A percentile compares a stretch with the other conserved stretches of the same genome.
Evolutionary conservation across 2,329 filamentous ascomycete genomes (phyloP).

Genomic region (Tolypocladium sp.): DNA sequence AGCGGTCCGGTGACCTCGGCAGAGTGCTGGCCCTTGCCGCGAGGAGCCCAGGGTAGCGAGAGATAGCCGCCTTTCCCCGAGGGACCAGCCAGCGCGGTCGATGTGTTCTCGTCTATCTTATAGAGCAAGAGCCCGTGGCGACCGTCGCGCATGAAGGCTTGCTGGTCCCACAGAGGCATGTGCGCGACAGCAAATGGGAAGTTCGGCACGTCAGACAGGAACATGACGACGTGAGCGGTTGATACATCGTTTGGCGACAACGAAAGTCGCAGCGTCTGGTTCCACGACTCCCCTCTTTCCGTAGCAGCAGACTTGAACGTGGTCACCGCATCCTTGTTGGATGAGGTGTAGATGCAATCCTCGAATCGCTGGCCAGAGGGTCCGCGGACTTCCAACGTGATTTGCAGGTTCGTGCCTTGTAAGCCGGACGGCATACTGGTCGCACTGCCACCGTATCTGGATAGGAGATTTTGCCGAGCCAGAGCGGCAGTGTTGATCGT

Average conservation of each 20-base stretch:
- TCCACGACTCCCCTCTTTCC: slow-evolving; percentile 75
- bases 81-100: slow-evolving; percentile 50
- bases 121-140: slow-evolving; percentile 75
- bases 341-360: slow-evolving; percentile 77
- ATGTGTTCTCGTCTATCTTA: slow-evolving; percentile 85
- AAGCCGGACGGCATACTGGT: slow-evolving; percentile 55
- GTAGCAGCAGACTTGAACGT: slow-evolving; percentile 82
- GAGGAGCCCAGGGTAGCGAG: slow-evolving; percentile 68
- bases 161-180: slow-evolving; percentile 87
- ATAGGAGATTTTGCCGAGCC: slow-evolving; percentile 63
- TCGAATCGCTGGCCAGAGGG: slow-evolving; percentile 74
- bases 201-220: slow-evolving; percentile 75
- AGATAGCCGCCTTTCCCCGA: slow-evolving; percentile 80
- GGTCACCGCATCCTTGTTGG: slow-evolving; percentile 68
- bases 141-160: slow-evolving; percentile 84
- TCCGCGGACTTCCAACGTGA: slow-evolving; percentile 82
- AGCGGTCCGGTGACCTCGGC: slow-evolving; percentile 73
- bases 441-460: slow-evolving; percentile 62
- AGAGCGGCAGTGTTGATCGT: slow-evolving; percentile 75
- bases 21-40: slow-evolving; percentile 54
- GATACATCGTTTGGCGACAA: slow-evolving; percentile 73
- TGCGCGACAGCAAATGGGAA: slow-evolving; percentile 87
- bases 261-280: slow-evolving; percentile 74
- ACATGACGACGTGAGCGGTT: slow-evolving; percentile 79
- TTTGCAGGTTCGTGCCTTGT: slow-evolving; percentile 67